Conservation (phyloP, 352 stramenopile species). For the Paralagenidium karlingii region DNA sequence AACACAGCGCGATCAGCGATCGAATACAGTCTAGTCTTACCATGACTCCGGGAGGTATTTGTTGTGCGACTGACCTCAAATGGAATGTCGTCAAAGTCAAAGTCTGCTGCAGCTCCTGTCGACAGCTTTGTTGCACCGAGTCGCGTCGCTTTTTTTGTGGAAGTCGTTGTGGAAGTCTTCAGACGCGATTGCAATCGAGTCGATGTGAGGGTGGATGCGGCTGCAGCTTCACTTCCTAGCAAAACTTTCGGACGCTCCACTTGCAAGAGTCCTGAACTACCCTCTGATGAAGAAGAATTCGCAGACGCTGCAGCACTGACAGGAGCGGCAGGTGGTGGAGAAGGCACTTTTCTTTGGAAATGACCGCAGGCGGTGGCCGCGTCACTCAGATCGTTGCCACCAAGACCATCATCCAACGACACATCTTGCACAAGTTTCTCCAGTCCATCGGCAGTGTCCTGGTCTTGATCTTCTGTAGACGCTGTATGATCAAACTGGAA, state of each 20-base stretch:
- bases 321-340: slow-evolving; percentile 1
- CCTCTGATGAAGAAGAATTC: slow-evolving; percentile 9
- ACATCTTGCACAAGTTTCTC: slow-evolving; percentile 73
- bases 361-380: slow-evolving; percentile 21
- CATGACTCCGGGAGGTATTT: background rate
- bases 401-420: slow-evolving; percentile 9
- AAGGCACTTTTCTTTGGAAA: slow-evolving; percentile 20
- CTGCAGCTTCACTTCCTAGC: slow-evolving; percentile 41
- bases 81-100: slow-evolving; percentile 84
- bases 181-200: slow-evolving; percentile 38
- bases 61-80: slow-evolving; percentile 37
- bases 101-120: slow-evolving; percentile 32
- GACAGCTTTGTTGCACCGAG: slow-evolving; percentile 61
- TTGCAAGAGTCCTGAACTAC: slow-evolving; percentile 27
- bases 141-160: slow-evolving; percentile 41
- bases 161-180: too few species aligned
- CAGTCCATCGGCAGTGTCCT: slow-evolving; percentile 49
- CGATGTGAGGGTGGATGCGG: slow-evolving; percentile 19
- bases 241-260: slow-evolving; percentile 63
- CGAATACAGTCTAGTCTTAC: background rate
- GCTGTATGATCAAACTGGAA: slow-evolving; percentile 14
- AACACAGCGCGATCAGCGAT: slow-evolving; percentile 3
- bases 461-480: slow-evolving; percentile 10
- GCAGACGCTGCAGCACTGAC: slow-evolving; percentile 3
- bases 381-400: slow-evolving; percentile 20